Evolutionary conservation across 306 rosid species (phyloP).

Genomic region (Lotus japonicus): DNA sequence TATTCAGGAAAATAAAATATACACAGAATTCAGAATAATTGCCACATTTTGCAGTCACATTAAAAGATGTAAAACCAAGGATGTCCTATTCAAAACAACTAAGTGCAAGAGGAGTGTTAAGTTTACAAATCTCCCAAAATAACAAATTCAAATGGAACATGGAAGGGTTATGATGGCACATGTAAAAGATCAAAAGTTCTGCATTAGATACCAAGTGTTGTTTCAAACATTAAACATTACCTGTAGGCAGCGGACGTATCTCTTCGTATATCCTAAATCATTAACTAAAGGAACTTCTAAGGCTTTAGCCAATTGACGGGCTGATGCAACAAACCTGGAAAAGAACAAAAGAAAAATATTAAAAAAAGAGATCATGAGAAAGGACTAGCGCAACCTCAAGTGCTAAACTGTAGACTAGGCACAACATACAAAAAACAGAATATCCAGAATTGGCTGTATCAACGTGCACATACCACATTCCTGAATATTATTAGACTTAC

Average conservation of each 20-base stretch:
- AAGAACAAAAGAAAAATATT: not conserved
- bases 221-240: slow-evolving; percentile 31
- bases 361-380: slow-evolving; percentile 4
- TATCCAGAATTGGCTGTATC: not conserved
- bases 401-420: not conserved
- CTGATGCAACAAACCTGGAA: slow-evolving; percentile 86
- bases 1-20: not conserved
- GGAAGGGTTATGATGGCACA: not conserved
- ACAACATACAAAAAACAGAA: not conserved
- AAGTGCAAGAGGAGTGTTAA: not conserved
- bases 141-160: not conserved
- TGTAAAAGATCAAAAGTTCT: not conserved
- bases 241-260: slow-evolving; percentile 98
- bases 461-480: not conserved
- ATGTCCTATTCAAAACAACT: not conserved
- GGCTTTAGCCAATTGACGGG: slow-evolving; percentile 93
- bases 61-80: not conserved
- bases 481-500: not conserved
- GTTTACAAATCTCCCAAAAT: not conserved
- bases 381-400: not conserved
- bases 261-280: slow-evolving; percentile 98
- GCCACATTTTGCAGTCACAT: not conserved
- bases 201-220: not conserved
- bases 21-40: not conserved
- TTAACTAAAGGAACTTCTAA: slow-evolving; percentile 98